A percentile compares a stretch with the other conserved stretches of the same genome.
phyloP scores from a whole-genome alignment of 1,284 basidiomycete genomes.

The Amylostereum chailletii region DNA sequence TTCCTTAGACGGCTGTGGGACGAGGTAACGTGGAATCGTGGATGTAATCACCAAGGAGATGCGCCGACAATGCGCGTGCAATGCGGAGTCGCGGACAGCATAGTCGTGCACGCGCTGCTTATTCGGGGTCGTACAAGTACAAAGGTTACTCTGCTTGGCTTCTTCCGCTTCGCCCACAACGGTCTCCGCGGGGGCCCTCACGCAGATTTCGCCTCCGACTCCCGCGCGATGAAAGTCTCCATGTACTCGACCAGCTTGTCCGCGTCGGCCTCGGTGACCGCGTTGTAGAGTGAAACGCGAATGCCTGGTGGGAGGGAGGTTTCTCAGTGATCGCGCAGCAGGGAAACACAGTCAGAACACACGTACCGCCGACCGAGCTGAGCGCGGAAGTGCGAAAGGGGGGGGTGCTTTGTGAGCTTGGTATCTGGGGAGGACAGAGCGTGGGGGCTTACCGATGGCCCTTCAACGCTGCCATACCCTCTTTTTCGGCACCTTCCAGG shows the following conservation, averaged over 20 bases:
- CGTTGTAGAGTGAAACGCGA: conserved; percentile 92
- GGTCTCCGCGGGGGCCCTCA: no score
- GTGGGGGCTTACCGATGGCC: conserved; percentile 71
- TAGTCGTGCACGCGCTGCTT: no score
- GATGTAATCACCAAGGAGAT: no score
- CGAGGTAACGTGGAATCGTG: no score
- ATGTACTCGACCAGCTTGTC: conserved; percentile 58
- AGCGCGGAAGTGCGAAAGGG: background rate
- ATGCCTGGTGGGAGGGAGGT: conserved; percentile 45
- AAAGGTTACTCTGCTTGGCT: no score
- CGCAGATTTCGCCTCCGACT: background rate
- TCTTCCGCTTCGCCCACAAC: no score
- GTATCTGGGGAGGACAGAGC: background rate
- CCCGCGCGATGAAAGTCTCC: conserved; percentile 35
- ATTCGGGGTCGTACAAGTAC: no score
- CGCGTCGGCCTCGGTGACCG: conserved; percentile 75
- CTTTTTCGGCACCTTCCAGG: conserved; percentile 68
- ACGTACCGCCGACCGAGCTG: conserved; percentile 15
- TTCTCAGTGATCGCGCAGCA: conserved; percentile 16
- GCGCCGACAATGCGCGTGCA: no score
- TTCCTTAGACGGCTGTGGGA: no score
- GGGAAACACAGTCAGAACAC: conserved; percentile 10
- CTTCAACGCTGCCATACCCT: conserved; percentile 79
- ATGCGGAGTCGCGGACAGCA: no score
- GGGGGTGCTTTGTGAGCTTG: background rate